Percentiles rank a stretch among this genome's conserved stretches.
Evolutionary conservation across 148 eudicot species (phyloP).

Genomic region (Chenopodium formosanum): DNA sequence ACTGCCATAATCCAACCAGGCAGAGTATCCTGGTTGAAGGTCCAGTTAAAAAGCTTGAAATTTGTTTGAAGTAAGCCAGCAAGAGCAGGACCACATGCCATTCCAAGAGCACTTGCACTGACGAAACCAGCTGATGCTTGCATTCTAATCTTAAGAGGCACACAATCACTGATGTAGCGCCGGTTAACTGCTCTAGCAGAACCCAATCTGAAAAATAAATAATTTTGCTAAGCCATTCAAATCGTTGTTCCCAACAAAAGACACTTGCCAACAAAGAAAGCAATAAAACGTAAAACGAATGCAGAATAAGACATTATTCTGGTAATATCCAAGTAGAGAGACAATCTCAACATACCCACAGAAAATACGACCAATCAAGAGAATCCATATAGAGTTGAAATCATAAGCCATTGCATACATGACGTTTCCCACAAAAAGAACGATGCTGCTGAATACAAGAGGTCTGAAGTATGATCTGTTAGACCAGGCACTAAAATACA

Average conservation of each 20-base stretch:
- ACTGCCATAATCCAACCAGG: slow-evolving; percentile 85
- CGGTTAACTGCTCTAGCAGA: slow-evolving; percentile 85
- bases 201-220: slow-evolving; percentile 48
- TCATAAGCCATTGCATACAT: slow-evolving; percentile 79
- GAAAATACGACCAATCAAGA: slow-evolving; percentile 63
- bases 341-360: slow-evolving; percentile 60
- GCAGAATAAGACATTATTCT: not conserved
- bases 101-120: slow-evolving; percentile 88
- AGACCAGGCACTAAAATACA: slow-evolving; percentile 93
- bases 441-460: slow-evolving; percentile 71
- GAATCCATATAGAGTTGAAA: slow-evolving; percentile 64
- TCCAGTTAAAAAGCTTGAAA: slow-evolving; percentile 53
- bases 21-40: slow-evolving; percentile 58
- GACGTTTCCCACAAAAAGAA: slow-evolving; percentile 56
- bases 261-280: not conserved
- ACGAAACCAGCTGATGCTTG: slow-evolving; percentile 90
- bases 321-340: not conserved
- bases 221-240: not conserved
- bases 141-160: slow-evolving; percentile 71
- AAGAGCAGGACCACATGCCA: slow-evolving; percentile 92
- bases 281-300: too few relatives aligned
- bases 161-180: slow-evolving; percentile 84
- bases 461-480: slow-evolving; percentile 75
- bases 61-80: slow-evolving; percentile 70
- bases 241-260: not conserved